A percentile compares a stretch with the other conserved stretches of the same genome.
Evolutionary conservation across 2,329 filamentous ascomycete genomes (phyloP).

Genomic region (Botryosphaeria dothidea): DNA sequence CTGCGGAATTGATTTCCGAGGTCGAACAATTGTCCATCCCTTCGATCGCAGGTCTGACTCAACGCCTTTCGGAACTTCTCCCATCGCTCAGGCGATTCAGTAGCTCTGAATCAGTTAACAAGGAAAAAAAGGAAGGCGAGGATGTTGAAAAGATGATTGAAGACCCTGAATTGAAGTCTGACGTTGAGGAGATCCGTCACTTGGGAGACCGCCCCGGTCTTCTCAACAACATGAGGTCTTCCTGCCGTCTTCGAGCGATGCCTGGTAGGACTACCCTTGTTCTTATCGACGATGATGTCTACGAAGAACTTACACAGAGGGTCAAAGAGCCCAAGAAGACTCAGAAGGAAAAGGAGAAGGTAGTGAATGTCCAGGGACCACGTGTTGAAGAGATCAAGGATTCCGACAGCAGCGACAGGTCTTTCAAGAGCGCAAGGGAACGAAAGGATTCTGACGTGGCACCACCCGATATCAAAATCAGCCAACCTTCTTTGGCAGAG

Average conservation of each 20-base stretch:
- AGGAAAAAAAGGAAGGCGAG: slow-evolving; percentile 33
- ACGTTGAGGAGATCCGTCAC: slow-evolving; percentile 11
- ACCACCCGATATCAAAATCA: neutral
- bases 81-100: slow-evolving; percentile 45
- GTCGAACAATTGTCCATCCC: slow-evolving; percentile 49
- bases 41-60: slow-evolving; percentile 46
- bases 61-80: slow-evolving; percentile 48
- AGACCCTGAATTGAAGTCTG: slow-evolving; percentile 11
- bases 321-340: slow-evolving; percentile 22
- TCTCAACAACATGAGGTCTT: slow-evolving; percentile 31
- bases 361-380: neutral
- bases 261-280: slow-evolving; percentile 34
- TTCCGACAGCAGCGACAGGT: slow-evolving; percentile 6
- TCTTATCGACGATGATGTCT: slow-evolving; percentile 36
- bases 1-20: slow-evolving; percentile 45
- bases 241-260: slow-evolving; percentile 35
- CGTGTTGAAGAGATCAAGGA: neutral
- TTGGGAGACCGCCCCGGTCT: slow-evolving; percentile 15
- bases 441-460: neutral
- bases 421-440: slow-evolving; percentile 16
- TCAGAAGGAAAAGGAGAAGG: neutral
- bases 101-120: slow-evolving; percentile 36
- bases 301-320: slow-evolving; percentile 32
- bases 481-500: slow-evolving; percentile 24
- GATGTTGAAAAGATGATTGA: slow-evolving; percentile 16